Percentiles rank a stretch among this genome's conserved stretches.
Evolutionary conservation across 169 alveolate species (phyloP).

Genomic region (Babesia ovata): DNA sequence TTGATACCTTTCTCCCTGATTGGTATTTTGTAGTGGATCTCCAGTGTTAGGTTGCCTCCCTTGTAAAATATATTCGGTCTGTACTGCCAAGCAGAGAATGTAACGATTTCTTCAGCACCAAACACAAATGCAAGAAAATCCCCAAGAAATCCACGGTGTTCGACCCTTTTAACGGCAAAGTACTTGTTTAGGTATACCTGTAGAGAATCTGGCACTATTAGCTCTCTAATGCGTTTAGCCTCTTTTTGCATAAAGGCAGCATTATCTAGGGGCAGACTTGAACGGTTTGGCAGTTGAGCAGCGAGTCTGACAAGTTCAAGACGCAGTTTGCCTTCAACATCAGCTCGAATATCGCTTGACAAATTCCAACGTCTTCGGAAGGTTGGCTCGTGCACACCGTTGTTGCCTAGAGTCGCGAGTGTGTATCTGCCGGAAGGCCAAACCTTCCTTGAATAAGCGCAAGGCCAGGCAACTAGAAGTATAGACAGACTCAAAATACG

Average conservation of each 20-base stretch:
- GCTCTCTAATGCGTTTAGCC: conserved; percentile 11
- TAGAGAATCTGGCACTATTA: conserved; percentile 7
- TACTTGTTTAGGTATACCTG: conserved; percentile 39
- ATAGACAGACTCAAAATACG: neutral
- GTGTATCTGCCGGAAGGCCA: neutral
- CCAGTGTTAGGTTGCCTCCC: conserved; percentile 53
- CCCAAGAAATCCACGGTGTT: conserved; percentile 16
- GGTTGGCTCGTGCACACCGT: conserved; percentile 31
- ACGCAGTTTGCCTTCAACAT: neutral
- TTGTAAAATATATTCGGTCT: conserved; percentile 32
- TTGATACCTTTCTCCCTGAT: conserved; percentile 12
- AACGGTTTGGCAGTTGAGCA: neutral
- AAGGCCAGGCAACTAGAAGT: neutral
- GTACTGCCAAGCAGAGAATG: conserved; percentile 58
- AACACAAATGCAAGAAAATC: conserved; percentile 14
- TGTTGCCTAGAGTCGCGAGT: conserved; percentile 37
- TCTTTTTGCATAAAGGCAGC: conserved; percentile 4
- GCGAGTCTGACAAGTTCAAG: conserved; percentile 10
- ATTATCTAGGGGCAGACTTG: neutral
- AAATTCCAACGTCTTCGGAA: conserved; percentile 41
- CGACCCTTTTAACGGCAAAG: conserved; percentile 7
- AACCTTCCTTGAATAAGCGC: neutral
- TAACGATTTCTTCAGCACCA: conserved; percentile 19
- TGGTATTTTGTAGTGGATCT: conserved; percentile 48
- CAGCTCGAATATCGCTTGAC: neutral